A percentile compares a stretch with the other conserved stretches of the same genome.
phyloP scores from a whole-genome alignment of 2,329 filamentous ascomycete genomes.

The Westerdykella ornata region DNA sequence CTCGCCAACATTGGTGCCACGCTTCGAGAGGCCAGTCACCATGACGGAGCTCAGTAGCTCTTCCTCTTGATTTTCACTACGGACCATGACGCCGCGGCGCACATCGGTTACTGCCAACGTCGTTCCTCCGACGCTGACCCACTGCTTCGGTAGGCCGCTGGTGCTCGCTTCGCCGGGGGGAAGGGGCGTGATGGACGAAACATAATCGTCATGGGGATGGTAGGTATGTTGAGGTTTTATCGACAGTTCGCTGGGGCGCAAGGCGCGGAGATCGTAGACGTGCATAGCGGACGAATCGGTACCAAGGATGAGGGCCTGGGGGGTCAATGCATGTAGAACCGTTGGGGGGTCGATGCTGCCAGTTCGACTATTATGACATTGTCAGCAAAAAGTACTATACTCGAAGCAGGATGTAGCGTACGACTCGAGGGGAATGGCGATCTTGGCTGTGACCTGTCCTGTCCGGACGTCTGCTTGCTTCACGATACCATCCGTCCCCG shows the following conservation, averaged over 20 bases:
- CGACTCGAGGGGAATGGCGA: conserved; percentile 58
- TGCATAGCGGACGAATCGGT: conserved; percentile 88
- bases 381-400: conserved; percentile 7
- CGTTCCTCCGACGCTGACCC: conserved; percentile 86
- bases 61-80: conserved; percentile 91
- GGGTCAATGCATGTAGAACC: conserved; percentile 74
- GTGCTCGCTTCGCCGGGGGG: conserved; percentile 75
- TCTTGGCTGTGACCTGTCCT: conserved; percentile 70
- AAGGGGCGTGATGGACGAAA: conserved; percentile 79
- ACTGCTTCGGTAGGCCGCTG: conserved; percentile 87
- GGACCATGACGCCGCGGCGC: conserved; percentile 74
- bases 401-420: conserved; percentile 12
- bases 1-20: conserved; percentile 62
- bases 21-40: conserved; percentile 67
- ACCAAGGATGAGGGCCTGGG: conserved; percentile 78
- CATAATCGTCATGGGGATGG: conserved; percentile 84
- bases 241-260: conserved; percentile 38
- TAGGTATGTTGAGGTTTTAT: conserved; percentile 67
- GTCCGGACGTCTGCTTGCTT: conserved; percentile 55
- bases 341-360: conserved; percentile 63
- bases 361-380: conserved; percentile 31
- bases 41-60: conserved; percentile 78
- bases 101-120: conserved; percentile 88
- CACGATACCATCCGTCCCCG: conserved; percentile 57
- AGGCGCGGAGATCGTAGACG: conserved; percentile 71